Evolutionary conservation across 2,329 filamentous ascomycete genomes (phyloP), one percentile per base, ranked within the genome.

Genomic region (Emergomyces pasteurianus): DNA sequence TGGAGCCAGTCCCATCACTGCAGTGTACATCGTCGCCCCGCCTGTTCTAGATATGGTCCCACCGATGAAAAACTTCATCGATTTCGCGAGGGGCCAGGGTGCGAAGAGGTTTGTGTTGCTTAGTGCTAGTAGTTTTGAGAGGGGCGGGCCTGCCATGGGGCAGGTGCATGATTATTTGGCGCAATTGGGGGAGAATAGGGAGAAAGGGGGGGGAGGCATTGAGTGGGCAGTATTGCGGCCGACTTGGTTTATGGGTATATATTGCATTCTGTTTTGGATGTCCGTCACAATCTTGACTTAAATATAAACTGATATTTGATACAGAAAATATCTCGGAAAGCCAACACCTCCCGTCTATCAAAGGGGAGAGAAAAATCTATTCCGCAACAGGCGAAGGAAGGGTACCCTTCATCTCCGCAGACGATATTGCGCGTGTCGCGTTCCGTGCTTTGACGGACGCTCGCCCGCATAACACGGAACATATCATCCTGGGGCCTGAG

Each of bases 181-280:
- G 12, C 68, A 73, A 65, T 69, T 77, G 4, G 54, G 23, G 54
- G 54, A 56, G 53, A 14, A 43, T 1, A 18, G 40, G 9, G 40
- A 7, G 6, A 9, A 9, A 9, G 34, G 9, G 14, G 68, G 21
- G 54, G n/a, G 47, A 4, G 59, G 43, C 5, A 65, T 77, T 1
- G 75, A 77, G 58, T 81, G 74, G 71, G 71, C 72, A 5, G 73
- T 78, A 10, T 60, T 82, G 64, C 66, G 77, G 61, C 77, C 79
- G 12, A 78, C 74, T 23, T 82, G 79, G 77, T 81, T 81, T 62
- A 78, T 78, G 70, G 71, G 76, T 77, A 50, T 23, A 46, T 40
- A 5, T 47, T 10, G 3, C 6, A 40, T 9, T 42, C 38, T 16
- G n/a, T n/a, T n/a, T n/a, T n/a, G n/a, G n/a, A n/a, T n/a, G n/a